These are phyloP conservation scores for Ceratocystis lukuohia DNA, from an alignment of 2,329 filamentous ascomycete species.

Conservation along the genomic window DNA sequence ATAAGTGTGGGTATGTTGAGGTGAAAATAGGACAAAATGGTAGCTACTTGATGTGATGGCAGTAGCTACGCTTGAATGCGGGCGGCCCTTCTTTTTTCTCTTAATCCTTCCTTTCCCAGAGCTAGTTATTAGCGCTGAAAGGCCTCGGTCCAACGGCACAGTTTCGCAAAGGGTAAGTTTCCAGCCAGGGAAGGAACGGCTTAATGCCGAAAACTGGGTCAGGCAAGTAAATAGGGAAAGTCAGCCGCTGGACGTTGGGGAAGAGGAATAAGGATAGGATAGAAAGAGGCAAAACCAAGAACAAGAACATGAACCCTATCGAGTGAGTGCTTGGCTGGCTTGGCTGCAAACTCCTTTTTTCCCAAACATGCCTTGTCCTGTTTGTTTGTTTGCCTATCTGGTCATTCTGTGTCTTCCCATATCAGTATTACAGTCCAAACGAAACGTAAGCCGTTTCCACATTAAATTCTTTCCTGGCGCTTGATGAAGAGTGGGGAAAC, in stretches of 20 bases:
- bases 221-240: neutral
- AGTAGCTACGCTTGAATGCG: neutral
- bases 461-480: neutral
- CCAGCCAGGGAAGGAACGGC: constrained; percentile 3
- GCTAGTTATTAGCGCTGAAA: neutral
- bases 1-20: too few relatives aligned
- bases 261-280: neutral
- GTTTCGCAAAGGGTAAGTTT: neutral
- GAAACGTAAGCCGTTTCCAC: neutral
- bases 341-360: neutral
- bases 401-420: neutral
- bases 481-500: neutral
- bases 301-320: neutral
- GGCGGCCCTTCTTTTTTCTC: neutral
- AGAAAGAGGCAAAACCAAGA: neutral
- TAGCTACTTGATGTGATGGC: neutral
- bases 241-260: neutral
- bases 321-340: neutral
- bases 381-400: neutral
- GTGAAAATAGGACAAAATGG: neutral
- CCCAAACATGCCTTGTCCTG: neutral
- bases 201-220: constrained; percentile 13
- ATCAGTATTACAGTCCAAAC: neutral
- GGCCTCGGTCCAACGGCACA: constrained; percentile 13
- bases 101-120: constrained; percentile 3